Evolutionary conservation across 2,329 filamentous ascomycete species (phyloP).

Genomic region (Zymoseptoria crescenta): DNA sequence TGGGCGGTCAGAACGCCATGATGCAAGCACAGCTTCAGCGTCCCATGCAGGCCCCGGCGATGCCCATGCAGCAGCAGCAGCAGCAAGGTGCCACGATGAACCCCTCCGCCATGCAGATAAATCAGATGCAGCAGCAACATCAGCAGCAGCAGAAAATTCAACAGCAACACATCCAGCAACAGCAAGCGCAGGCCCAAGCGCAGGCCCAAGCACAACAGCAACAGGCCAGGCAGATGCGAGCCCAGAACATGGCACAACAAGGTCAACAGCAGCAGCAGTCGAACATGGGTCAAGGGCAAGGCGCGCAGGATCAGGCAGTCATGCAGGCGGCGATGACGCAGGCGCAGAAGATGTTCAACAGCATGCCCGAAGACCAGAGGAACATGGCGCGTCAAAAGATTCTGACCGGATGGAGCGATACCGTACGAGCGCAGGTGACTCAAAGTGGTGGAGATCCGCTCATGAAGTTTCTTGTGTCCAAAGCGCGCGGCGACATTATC

Average conservation of each 20-base stretch:
- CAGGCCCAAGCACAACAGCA: conserved; percentile 2
- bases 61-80: conserved; percentile 14
- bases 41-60: conserved; percentile 23
- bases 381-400: conserved; percentile 16
- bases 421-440: conserved; percentile 11
- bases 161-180: conserved; percentile 21
- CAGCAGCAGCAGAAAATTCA: conserved; percentile 14
- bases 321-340: conserved; percentile 13
- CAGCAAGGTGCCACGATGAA: conserved; percentile 18
- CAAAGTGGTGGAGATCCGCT: conserved; percentile 19
- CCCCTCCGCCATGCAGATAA: conserved; percentile 20
- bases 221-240: not conserved
- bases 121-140: conserved; percentile 4
- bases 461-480: conserved; percentile 13
- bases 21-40: conserved; percentile 22
- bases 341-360: conserved; percentile 16
- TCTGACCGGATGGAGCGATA: conserved; percentile 13
- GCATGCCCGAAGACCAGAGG: conserved; percentile 22
- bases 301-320: not conserved
- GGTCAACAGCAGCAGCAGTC: conserved; percentile 8
- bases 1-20: conserved; percentile 18
- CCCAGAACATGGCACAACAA: conserved; percentile 11
- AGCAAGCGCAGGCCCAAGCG: conserved; percentile 16
- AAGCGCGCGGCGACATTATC: conserved; percentile 5
- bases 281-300: conserved; percentile 11